phyloP scores from a whole-genome alignment of 805 yeast genomes.

The Ogataea pini region DNA sequence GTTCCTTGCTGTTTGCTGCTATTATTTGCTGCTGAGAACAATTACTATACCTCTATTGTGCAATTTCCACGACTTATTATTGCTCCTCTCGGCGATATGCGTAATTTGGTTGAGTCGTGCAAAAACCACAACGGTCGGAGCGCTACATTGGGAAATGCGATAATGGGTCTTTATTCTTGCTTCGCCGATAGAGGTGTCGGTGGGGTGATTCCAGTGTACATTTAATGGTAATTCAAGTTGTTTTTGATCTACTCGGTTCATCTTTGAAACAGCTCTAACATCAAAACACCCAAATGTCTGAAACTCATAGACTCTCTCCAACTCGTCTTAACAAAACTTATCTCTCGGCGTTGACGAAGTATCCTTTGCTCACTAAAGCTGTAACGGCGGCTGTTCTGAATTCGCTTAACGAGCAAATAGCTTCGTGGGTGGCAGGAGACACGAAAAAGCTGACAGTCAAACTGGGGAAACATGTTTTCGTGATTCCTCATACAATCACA shows the following conservation, averaged over 20 bases:
- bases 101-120: not conserved
- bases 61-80: not conserved
- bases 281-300: not conserved
- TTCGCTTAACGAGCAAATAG: slow-evolving; percentile 58
- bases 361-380: slow-evolving; percentile 62
- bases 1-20: no score
- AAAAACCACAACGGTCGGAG: slow-evolving; percentile 2
- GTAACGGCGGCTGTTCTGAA: slow-evolving; percentile 57
- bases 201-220: no score
- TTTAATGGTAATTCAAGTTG: no score
- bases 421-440: slow-evolving; percentile 52
- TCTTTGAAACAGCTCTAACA: no score
- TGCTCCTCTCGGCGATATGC: slow-evolving; percentile 7
- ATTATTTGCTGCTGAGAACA: no score
- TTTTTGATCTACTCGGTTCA: not conserved
- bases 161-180: slow-evolving; percentile 1
- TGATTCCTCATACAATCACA: slow-evolving; percentile 43
- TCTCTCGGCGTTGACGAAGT: slow-evolving; percentile 39
- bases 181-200: not conserved
- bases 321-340: slow-evolving; percentile 30
- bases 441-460: slow-evolving; percentile 28
- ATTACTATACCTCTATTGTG: not conserved
- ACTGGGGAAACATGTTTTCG: slow-evolving; percentile 20
- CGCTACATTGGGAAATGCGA: slow-evolving; percentile 7
- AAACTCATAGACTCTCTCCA: not conserved